Conservation (phyloP, 352 stramenopile species). For the Chrysophaeum taylorii region DNA sequence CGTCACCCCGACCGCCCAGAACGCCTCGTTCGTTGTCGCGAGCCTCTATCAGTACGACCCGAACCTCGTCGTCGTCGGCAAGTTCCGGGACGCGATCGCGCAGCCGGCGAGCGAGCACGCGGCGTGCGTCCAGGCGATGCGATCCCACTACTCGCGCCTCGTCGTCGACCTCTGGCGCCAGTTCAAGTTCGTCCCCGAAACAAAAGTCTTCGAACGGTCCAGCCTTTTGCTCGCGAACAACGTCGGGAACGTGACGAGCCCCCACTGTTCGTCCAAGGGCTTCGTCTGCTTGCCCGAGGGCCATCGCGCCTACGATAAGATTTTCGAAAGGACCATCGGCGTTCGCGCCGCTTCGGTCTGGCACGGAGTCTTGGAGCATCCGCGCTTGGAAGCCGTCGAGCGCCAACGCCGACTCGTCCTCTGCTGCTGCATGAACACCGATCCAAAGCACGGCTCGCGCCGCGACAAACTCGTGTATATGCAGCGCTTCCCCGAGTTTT, state of each 20-base stretch:
- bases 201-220: neutral
- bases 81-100: neutral
- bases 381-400: neutral
- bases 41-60: neutral
- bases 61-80: neutral
- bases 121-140: neutral
- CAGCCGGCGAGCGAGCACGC: neutral
- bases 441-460: neutral
- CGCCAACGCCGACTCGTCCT: neutral
- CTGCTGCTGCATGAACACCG: conserved; percentile 12
- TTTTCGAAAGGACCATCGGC: neutral
- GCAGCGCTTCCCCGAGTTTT: neutral
- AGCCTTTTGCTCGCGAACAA: neutral
- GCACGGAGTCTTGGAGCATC: neutral
- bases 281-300: neutral
- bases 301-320: neutral
- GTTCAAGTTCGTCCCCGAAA: neutral
- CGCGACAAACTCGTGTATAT: neutral
- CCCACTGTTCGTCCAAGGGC: neutral
- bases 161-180: conserved; percentile 3
- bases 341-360: neutral
- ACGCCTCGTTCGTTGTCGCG: neutral
- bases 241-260: neutral
- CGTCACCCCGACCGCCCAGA: neutral
- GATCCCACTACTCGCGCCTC: neutral